Evolutionary conservation across 352 stramenopile species (phyloP), one percentile per base, ranked within the genome.

Genomic region (Phytopythium montanum): DNA sequence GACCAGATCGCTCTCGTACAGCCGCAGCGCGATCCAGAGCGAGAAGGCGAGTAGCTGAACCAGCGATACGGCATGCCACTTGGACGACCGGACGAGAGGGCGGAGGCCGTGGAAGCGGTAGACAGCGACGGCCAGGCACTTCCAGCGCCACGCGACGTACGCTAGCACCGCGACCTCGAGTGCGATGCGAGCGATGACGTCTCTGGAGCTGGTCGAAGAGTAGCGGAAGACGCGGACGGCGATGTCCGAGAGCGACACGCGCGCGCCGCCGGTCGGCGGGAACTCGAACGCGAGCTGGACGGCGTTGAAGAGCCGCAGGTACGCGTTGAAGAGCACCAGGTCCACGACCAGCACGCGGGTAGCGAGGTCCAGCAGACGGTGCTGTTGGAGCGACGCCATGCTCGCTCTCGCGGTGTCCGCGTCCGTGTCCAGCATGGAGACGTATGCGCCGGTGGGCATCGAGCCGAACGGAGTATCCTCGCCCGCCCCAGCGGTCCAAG

Each of bases 221-320:
- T 92, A 92, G 6, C 71, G 75, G 34, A 79, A 89, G 3, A 87
- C 54, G 18, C 73, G 65, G 21, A 89, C 19, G 6, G 87, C 70
- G 0, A 61, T 54, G 36, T 87, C 77, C 1, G 71, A 71, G 29
- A 86, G 71, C 16, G 70, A 61, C 4, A 79, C 68, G 59, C 76
- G 81, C 9, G 73, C 68, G 10, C 81, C 79, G 13, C 81, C 81
- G 2, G 73, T 85, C 23, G 81, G 62, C 0, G 79, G 81, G 58
- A 92, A 88, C 49, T 92, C 81, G 45, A 87, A 39, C 21, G 83
- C 65, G 18, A 88, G 60, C 48, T 84, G 66, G 10, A 92, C 72
- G 7, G 78, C 64, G 51, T 81, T 80, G 62, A 92, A 87, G 1
- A 92, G 74, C 59, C 84, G 70, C 26, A 85, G 49, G 58, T 87